These are phyloP conservation scores for Colletotrichum plurivorum DNA, from an alignment of 2,329 filamentous ascomycete genomes.

Conservation along the genomic window DNA sequence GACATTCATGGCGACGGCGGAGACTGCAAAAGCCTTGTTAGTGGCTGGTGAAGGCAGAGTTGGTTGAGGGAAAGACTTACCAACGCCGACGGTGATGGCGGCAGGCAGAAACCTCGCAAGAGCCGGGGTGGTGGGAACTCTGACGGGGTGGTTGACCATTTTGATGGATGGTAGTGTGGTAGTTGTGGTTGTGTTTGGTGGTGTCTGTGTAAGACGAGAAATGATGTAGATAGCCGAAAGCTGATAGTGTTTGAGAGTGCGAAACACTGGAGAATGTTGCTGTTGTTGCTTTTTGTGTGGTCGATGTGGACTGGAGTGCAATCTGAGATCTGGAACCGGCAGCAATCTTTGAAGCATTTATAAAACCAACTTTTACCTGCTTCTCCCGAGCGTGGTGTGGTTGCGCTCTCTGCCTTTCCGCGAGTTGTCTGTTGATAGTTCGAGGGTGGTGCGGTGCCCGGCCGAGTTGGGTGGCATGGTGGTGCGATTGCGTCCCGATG, in stretches of 20 bases:
- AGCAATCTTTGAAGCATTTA: slow-evolving; percentile 20
- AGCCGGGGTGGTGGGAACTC: slow-evolving; percentile 28
- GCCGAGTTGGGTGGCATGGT: slow-evolving; percentile 31
- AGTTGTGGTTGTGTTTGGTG: background rate
- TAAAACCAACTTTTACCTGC: slow-evolving; percentile 15
- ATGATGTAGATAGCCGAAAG: no score
- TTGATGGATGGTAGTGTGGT: slow-evolving; percentile 15
- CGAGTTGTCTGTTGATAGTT: slow-evolving; percentile 32
- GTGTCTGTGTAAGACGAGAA: slow-evolving; percentile 3
- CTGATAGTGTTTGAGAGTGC: background rate
- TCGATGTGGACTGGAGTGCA: slow-evolving; percentile 35
- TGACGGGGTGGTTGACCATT: slow-evolving; percentile 38
- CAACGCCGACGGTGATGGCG: slow-evolving; percentile 32
- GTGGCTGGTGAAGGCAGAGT: fast-evolving
- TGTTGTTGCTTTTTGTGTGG: slow-evolving; percentile 29
- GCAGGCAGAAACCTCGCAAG: slow-evolving; percentile 33
- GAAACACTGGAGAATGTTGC: slow-evolving; percentile 9
- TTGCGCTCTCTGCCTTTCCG: background rate
- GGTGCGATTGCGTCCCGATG: slow-evolving; percentile 38
- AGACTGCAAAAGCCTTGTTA: slow-evolving; percentile 17
- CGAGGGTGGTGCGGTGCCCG: slow-evolving; percentile 36
- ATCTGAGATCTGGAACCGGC: slow-evolving; percentile 15
- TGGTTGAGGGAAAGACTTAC: background rate
- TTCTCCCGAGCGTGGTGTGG: slow-evolving; percentile 34
- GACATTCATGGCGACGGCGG: slow-evolving; percentile 51